phyloP scores from a whole-genome alignment of 768 basidiomycete genomes.

The Amanita rubescens region DNA sequence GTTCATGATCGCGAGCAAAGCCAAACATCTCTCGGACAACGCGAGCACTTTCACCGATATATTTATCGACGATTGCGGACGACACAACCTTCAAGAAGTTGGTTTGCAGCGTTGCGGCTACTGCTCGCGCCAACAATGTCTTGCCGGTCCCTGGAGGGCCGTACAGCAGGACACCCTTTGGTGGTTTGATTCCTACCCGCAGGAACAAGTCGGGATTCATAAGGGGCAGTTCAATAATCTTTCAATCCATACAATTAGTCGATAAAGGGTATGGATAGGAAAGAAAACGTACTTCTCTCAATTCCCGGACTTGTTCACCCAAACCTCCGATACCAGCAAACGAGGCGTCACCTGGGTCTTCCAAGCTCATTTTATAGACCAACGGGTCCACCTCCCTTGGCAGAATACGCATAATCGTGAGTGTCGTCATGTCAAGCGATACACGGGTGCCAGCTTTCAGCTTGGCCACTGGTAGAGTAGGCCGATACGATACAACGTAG shows the following conservation, averaged over 20 bases:
- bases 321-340: constrained; percentile 98
- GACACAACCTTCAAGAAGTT: constrained; percentile 99
- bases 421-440: constrained; percentile 97
- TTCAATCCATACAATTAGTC: neutral
- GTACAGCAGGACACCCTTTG: constrained; percentile 93
- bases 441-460: constrained; percentile 93
- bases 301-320: constrained; percentile 91
- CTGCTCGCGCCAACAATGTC: constrained; percentile 89
- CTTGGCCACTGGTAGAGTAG: constrained; percentile 83
- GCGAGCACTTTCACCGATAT: constrained; percentile 96
- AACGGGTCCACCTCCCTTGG: constrained; percentile 96
- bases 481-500: constrained; percentile 96
- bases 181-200: constrained; percentile 94
- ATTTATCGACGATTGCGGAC: constrained; percentile 96
- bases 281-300: constrained; percentile 66
- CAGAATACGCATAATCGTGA: constrained; percentile 97
- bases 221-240: constrained; percentile 95
- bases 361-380: constrained; percentile 99
- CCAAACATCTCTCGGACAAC: constrained; percentile 99
- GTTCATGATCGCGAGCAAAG: constrained; percentile 95
- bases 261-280: neutral
- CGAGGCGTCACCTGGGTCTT: constrained; percentile 91
- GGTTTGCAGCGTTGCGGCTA: constrained; percentile 90
- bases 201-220: constrained; percentile 91
- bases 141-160: constrained; percentile 97